Evolutionary conservation across 345 rosid species (phyloP).

Genomic region (Orychophragmus violaceus): DNA sequence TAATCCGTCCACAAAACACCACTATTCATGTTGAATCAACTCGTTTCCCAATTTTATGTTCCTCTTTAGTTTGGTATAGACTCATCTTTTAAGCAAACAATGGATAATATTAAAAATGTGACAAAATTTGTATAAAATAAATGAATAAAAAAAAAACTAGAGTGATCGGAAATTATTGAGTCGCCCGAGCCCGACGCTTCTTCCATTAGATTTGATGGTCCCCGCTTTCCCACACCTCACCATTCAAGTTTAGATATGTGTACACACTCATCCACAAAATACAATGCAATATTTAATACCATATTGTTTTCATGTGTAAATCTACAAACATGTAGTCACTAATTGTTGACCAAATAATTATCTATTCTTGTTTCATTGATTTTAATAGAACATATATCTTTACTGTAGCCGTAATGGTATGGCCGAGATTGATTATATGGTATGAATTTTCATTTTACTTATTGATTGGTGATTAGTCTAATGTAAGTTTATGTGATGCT

Average conservation of each 20-base stretch:
- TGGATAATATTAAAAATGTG: not conserved
- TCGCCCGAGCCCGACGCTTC: constrained; percentile 18
- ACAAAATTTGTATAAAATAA: not conserved
- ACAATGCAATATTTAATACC: not conserved
- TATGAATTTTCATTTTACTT: not conserved
- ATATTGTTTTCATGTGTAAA: not conserved
- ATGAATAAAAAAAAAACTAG: not conserved
- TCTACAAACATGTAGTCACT: not conserved
- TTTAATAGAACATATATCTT: not conserved
- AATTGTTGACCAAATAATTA: not conserved
- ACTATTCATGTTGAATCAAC: not conserved
- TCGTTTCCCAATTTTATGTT: too few relatives aligned
- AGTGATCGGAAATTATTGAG: constrained; percentile 14
- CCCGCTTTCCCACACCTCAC: constrained; percentile 11
- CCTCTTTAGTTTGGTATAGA: too few relatives aligned
- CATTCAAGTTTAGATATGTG: not conserved
- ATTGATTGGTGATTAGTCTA: not conserved
- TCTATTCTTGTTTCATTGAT: not conserved
- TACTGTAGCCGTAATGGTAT: not conserved
- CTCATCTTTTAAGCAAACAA: not conserved
- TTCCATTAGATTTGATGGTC: constrained; percentile 32
- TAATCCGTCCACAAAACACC: too few relatives aligned
- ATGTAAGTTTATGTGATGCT: not conserved
- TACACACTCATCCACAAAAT: not conserved
- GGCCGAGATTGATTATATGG: not conserved